Conservation (phyloP, 139 green algal species). For the Astrephomene gubernaculifera region DNA sequence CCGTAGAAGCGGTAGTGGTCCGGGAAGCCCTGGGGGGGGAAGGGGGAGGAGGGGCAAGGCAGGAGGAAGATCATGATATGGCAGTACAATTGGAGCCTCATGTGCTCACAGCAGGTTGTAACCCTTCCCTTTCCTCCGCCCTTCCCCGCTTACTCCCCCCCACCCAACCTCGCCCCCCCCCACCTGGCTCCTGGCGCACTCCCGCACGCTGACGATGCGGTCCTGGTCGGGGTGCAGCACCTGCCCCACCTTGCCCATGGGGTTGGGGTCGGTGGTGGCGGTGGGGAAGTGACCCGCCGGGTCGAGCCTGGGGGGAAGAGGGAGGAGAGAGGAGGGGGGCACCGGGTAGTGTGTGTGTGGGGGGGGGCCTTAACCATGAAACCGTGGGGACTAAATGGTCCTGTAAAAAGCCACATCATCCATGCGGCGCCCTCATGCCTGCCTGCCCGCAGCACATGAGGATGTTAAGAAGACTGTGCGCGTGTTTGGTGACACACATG, state of each 20-base stretch:
- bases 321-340: no score
- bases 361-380: no score
- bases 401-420: no score
- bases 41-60: not conserved
- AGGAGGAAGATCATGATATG: not conserved
- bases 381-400: no score
- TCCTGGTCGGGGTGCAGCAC: slow-evolving; percentile 97
- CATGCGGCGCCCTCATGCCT: no score
- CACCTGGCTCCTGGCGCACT: slow-evolving; percentile 95
- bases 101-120: not conserved
- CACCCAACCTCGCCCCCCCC: not conserved
- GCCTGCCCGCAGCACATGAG: no score
- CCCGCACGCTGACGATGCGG: slow-evolving; percentile 94
- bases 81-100: not conserved
- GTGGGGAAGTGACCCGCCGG: slow-evolving; percentile 97
- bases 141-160: not conserved
- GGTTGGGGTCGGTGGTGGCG: slow-evolving; percentile 96
- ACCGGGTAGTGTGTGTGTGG: not conserved
- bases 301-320: slow-evolving; percentile 76
- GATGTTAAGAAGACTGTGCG: no score
- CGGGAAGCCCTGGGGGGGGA: slow-evolving; percentile 81
- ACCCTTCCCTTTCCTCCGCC: not conserved
- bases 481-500: no score
- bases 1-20: slow-evolving; percentile 87
- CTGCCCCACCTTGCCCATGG: slow-evolving; percentile 98